phyloP scores from a whole-genome alignment of 2,329 filamentous ascomycete genomes.

The Leptographium wingfieldii region DNA sequence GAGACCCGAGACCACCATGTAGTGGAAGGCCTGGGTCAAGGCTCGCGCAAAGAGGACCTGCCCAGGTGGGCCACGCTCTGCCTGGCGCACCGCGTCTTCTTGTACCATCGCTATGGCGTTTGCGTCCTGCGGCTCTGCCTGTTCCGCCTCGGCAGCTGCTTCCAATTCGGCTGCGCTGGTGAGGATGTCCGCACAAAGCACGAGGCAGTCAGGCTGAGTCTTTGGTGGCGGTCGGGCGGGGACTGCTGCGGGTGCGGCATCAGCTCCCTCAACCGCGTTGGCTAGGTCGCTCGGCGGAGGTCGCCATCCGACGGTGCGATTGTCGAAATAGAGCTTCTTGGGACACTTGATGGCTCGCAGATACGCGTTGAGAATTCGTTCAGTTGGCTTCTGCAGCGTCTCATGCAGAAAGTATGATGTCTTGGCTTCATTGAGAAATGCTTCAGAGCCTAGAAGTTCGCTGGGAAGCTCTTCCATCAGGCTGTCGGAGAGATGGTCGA shows the following conservation, averaged over 20 bases:
- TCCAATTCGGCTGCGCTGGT: not conserved
- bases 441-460: slow-evolving; percentile 2
- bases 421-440: slow-evolving; percentile 1
- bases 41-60: slow-evolving; percentile 5
- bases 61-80: not conserved
- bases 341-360: not conserved
- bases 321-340: slow-evolving; percentile 5
- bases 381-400: slow-evolving; percentile 3
- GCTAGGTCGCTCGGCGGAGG: not conserved
- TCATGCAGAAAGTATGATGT: slow-evolving; percentile 3
- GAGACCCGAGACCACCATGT: slow-evolving; percentile 1
- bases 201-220: slow-evolving; percentile 6
- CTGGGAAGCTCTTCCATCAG: not conserved
- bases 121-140: not conserved
- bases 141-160: not conserved
- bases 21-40: slow-evolving; percentile 5
- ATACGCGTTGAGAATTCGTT: slow-evolving; percentile 7
- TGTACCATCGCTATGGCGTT: not conserved
- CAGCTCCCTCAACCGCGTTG: not conserved
- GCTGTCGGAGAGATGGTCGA: not conserved
- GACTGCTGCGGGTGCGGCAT: not conserved
- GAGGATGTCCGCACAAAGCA: slow-evolving; percentile 5
- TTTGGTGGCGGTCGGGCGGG: slow-evolving; percentile 2
- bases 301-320: not conserved
- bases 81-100: slow-evolving; percentile 1